Conservation (phyloP, 2,329 filamentous ascomycete species). For the Graphium sp. region DNA sequence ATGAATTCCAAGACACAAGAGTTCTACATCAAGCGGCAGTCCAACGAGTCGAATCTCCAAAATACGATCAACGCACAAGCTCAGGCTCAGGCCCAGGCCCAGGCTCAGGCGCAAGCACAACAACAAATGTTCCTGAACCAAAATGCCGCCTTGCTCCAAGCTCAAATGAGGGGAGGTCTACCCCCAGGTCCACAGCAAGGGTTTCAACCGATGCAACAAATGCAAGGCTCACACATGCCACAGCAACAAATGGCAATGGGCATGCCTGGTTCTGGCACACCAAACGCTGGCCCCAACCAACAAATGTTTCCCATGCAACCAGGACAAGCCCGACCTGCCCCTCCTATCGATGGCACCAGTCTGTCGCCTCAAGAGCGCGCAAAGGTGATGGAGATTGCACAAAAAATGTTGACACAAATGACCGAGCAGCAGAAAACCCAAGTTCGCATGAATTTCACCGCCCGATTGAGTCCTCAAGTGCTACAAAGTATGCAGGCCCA, state of each 20-base stretch:
- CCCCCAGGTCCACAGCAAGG: constrained; percentile 31
- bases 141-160: constrained; percentile 23
- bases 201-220: constrained; percentile 42
- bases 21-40: constrained; percentile 30
- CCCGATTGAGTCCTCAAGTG: constrained; percentile 23
- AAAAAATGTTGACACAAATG: constrained; percentile 19
- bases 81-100: constrained; percentile 18
- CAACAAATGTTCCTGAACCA: constrained; percentile 35
- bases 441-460: constrained; percentile 13
- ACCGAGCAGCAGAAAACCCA: constrained; percentile 25
- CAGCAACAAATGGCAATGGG: constrained; percentile 20
- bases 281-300: constrained; percentile 16
- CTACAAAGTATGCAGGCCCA: constrained; percentile 24
- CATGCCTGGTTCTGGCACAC: constrained; percentile 19
- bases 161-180: constrained; percentile 32
- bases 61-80: constrained; percentile 27
- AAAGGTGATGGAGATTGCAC: constrained; percentile 26
- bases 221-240: constrained; percentile 35
- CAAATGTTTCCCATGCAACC: constrained; percentile 15
- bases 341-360: constrained; percentile 17
- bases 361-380: constrained; percentile 24
- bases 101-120: constrained; percentile 20
- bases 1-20: constrained; percentile 28
- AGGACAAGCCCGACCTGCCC: constrained; percentile 13
- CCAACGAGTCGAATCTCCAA: constrained; percentile 29